phyloP scores from a whole-genome alignment of 2,329 filamentous ascomycete species.

The Stenocarpella maydis region DNA sequence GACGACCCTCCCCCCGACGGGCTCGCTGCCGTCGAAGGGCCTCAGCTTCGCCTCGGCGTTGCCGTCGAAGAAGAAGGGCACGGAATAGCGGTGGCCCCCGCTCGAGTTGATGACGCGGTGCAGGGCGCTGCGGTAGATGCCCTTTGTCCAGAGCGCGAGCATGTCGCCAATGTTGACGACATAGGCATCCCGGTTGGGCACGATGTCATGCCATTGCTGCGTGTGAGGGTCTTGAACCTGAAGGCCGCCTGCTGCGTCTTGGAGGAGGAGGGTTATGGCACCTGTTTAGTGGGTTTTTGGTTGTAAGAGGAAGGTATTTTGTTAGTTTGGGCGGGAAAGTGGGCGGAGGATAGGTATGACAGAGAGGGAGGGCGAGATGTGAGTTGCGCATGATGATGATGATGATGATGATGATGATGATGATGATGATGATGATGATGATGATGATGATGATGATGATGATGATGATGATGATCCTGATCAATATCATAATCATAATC shows the following conservation, averaged over 20 bases:
- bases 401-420: not conserved
- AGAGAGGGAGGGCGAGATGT: not conserved
- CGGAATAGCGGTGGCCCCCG: constrained; percentile 59
- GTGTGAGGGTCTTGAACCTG: constrained; percentile 57
- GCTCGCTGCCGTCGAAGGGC: constrained; percentile 44
- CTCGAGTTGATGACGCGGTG: constrained; percentile 65
- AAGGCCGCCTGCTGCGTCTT: constrained; percentile 58
- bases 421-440: too few relatives aligned
- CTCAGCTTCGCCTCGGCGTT: constrained; percentile 53
- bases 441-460: not conserved
- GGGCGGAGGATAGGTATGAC: not conserved
- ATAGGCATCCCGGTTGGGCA: constrained; percentile 54
- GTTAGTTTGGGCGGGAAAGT: not conserved
- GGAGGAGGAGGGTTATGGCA: constrained; percentile 63
- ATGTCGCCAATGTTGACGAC: constrained; percentile 63
- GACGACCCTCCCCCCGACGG: constrained; percentile 37
- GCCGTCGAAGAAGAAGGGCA: constrained; percentile 65
- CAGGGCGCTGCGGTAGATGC: constrained; percentile 59
- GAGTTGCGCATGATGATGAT: not conserved
- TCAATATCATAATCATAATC: not conserved
- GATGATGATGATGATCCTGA: not conserved
- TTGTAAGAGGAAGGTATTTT: not conserved
- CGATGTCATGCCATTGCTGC: constrained; percentile 54
- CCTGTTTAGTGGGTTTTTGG: constrained; percentile 22
- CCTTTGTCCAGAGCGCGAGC: constrained; percentile 59